A percentile compares a stretch with the other conserved stretches of the same genome.
Evolutionary conservation across 805 yeast species (phyloP).

Genomic region (Candida quercuum): DNA sequence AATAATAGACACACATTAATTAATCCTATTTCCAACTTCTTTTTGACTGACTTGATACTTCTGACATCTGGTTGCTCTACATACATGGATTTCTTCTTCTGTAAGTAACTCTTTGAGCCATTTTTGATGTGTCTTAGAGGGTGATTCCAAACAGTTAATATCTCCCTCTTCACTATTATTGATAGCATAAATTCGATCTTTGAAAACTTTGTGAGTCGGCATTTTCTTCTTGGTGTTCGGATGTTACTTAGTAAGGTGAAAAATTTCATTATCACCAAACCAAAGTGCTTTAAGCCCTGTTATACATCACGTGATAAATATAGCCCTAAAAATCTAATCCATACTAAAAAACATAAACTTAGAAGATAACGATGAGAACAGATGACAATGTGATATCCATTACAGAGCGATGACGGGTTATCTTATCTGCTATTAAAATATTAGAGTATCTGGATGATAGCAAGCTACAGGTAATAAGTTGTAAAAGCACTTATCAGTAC

Average conservation of each 20-base stretch:
- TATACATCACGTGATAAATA: not conserved
- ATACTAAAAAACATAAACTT: too few species aligned
- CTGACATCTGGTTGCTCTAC: conserved; percentile 32
- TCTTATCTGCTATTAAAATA: too few species aligned
- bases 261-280: conserved; percentile 1
- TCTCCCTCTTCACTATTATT: too few species aligned
- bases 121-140: conserved; percentile 33
- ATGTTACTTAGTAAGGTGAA: conserved; percentile 5
- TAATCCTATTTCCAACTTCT: not conserved
- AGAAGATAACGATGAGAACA: too few species aligned
- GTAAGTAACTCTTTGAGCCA: conserved; percentile 99
- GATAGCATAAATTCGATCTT: too few species aligned
- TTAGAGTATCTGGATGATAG: too few species aligned
- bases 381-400: too few species aligned
- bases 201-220: conserved; percentile 5
- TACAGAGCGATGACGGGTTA: too few species aligned
- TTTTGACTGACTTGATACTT: not conserved
- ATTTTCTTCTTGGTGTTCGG: conserved; percentile 1
- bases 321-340: conserved; percentile 12
- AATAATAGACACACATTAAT: not conserved
- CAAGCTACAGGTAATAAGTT: too few species aligned
- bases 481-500: too few species aligned
- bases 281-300: too few species aligned
- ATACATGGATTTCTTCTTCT: conserved; percentile 99
- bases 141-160: conserved; percentile 1